Percentiles rank a stretch among this genome's conserved stretches.
Conservation (phyloP, 192 early-diverging fungal genomes). For the Coemansia sp. region DNA sequence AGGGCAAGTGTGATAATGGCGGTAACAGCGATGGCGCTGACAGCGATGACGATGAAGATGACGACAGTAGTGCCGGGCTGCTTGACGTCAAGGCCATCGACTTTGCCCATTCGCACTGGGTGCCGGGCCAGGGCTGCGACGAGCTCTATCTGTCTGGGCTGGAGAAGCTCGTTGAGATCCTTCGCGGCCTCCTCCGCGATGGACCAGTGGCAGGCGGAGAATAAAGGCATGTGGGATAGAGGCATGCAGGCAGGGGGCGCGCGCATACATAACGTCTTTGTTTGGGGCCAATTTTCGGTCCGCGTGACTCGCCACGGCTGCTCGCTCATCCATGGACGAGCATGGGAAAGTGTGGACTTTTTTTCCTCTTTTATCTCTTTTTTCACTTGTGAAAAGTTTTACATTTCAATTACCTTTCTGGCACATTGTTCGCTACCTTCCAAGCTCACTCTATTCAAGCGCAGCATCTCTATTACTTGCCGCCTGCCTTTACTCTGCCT, state of each 20-base stretch:
- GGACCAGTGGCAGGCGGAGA: background rate
- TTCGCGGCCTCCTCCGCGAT: constrained; percentile 42
- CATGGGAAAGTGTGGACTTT: background rate
- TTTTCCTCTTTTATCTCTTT: background rate
- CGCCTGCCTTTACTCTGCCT: background rate
- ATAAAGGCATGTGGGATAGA: background rate
- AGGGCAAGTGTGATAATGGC: constrained; percentile 6
- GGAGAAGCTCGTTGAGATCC: constrained; percentile 58
- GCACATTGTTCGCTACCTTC: background rate
- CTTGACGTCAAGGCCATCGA: constrained; percentile 81
- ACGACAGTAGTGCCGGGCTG: constrained; percentile 21
- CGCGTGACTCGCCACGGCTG: background rate
- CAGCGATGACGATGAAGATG: constrained; percentile 40
- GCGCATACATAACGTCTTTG: too few species aligned
- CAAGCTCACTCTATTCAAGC: background rate
- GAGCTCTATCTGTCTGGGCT: constrained; percentile 71
- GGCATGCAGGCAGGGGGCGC: background rate
- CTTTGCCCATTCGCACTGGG: constrained; percentile 86
- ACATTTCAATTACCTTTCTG: background rate
- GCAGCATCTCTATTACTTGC: background rate
- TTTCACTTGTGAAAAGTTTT: constrained; percentile 5
- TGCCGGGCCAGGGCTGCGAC: constrained; percentile 65
- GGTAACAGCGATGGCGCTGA: constrained; percentile 11
- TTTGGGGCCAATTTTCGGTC: background rate
- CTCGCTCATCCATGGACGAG: too few species aligned